Evolutionary conservation across 2,329 filamentous ascomycete species (phyloP).

Genomic region (Diplodia seriata): DNA sequence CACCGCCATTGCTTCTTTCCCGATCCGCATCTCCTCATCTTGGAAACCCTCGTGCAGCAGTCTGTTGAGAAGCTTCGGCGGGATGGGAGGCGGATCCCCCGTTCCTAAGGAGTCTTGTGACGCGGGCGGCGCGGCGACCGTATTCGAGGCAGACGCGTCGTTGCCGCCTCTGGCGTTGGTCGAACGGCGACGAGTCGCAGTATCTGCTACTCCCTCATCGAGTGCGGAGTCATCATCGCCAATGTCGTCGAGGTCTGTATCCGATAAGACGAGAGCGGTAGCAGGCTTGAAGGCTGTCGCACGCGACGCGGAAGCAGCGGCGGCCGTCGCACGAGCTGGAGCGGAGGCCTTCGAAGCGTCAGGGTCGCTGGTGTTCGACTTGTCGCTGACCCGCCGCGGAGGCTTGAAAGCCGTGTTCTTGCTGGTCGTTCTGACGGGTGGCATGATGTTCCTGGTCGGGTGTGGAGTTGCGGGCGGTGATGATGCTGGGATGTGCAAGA

Average conservation of each 20-base stretch:
- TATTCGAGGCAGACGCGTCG: background rate
- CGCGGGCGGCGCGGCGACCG: slow-evolving; percentile 27
- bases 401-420: slow-evolving; percentile 44
- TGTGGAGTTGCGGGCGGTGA: background rate
- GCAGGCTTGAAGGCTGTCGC: slow-evolving; percentile 38
- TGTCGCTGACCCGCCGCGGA: slow-evolving; percentile 39
- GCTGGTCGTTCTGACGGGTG: slow-evolving; percentile 13
- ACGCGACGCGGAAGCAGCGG: slow-evolving; percentile 38
- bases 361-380: slow-evolving; percentile 8
- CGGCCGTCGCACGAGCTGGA: slow-evolving; percentile 11
- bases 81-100: slow-evolving; percentile 59
- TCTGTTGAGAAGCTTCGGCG: slow-evolving; percentile 74
- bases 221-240: slow-evolving; percentile 26
- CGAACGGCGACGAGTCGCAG: slow-evolving; percentile 33
- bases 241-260: slow-evolving; percentile 42
- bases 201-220: slow-evolving; percentile 39
- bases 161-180: background rate
- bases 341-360: slow-evolving; percentile 40
- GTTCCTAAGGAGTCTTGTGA: slow-evolving; percentile 33
- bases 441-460: slow-evolving; percentile 23
- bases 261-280: slow-evolving; percentile 40
- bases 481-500: background rate
- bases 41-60: slow-evolving; percentile 81
- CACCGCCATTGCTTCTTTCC: slow-evolving; percentile 76
- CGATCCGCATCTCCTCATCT: slow-evolving; percentile 73